Evolutionary conservation across 1,284 basidiomycete genomes (phyloP).

Genomic region (Veloporphyrellus conicus): DNA sequence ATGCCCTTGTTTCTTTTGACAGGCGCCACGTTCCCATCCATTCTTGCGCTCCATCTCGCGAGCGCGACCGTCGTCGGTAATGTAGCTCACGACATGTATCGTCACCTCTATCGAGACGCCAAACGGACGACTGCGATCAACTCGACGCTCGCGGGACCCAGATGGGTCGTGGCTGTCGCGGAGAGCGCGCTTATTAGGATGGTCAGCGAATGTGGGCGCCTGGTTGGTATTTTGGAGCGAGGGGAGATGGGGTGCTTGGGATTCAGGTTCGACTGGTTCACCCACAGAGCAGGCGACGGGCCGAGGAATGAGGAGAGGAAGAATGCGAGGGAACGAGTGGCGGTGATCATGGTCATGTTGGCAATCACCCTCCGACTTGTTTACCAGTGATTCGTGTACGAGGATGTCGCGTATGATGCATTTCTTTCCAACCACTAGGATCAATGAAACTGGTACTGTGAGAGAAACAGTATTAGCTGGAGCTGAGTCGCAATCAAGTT

Average conservation of each 20-base stretch:
- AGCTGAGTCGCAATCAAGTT: no score
- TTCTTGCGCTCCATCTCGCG: slow-evolving; percentile 25
- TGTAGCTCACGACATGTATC: slow-evolving; percentile 45
- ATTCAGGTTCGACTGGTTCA: slow-evolving; percentile 55
- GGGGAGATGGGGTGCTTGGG: slow-evolving; percentile 40
- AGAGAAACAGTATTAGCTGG: no score
- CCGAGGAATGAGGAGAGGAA: slow-evolving; percentile 43
- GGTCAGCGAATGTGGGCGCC: slow-evolving; percentile 47
- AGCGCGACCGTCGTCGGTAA: slow-evolving; percentile 41
- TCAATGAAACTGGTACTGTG: no score
- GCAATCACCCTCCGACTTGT: neutral
- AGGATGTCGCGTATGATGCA: no score
- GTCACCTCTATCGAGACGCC: slow-evolving; percentile 42
- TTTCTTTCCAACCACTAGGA: no score
- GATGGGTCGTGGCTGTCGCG: slow-evolving; percentile 41
- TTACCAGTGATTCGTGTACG: neutral
- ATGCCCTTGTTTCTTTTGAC: slow-evolving; percentile 13
- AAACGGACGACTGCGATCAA: slow-evolving; percentile 34
- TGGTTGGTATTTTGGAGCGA: slow-evolving; percentile 44
- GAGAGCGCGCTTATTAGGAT: slow-evolving; percentile 52
- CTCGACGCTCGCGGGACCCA: slow-evolving; percentile 34
- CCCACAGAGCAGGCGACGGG: slow-evolving; percentile 38
- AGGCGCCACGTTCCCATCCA: slow-evolving; percentile 5
- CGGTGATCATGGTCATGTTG: slow-evolving; percentile 19
- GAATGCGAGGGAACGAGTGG: slow-evolving; percentile 35